These are phyloP conservation scores for Fusarium pininemorale DNA, from an alignment of 2,329 filamentous ascomycete genomes.

Conservation along the genomic window DNA sequence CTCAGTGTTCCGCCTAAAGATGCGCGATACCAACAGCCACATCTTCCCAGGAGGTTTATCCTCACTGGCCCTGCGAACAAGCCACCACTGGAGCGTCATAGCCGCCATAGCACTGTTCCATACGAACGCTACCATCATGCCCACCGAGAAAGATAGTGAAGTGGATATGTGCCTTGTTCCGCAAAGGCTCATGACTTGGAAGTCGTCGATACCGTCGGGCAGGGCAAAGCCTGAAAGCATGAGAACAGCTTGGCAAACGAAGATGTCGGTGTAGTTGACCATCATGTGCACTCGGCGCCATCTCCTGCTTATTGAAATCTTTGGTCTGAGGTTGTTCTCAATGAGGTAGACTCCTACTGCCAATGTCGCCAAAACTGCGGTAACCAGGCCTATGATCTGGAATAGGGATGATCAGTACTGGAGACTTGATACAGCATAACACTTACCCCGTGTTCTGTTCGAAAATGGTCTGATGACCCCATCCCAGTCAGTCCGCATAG, in stretches of 20 bases:
- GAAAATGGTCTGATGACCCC: neutral
- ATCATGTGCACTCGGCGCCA: neutral
- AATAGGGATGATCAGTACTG: too few relatives aligned
- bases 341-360: neutral
- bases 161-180: neutral
- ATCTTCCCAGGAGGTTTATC: neutral
- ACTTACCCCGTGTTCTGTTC: neutral
- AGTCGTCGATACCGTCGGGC: neutral
- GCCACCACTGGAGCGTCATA: neutral
- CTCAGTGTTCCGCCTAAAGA: neutral
- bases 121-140: neutral
- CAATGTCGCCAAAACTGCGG: neutral
- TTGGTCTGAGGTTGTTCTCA: neutral
- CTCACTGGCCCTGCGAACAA: neutral
- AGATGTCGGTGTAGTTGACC: neutral
- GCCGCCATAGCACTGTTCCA: neutral
- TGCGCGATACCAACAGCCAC: neutral
- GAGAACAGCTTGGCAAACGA: neutral
- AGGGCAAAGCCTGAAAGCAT: neutral
- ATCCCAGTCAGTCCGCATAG: neutral
- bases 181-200: neutral
- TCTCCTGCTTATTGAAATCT: neutral
- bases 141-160: accelerated
- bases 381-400: accelerated
- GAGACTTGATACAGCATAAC: too few relatives aligned